Percentiles rank a stretch among this genome's conserved stretches.
Evolutionary conservation across 179 eudicot species (phyloP).

Genomic region (Sideroxylon spinosum): DNA sequence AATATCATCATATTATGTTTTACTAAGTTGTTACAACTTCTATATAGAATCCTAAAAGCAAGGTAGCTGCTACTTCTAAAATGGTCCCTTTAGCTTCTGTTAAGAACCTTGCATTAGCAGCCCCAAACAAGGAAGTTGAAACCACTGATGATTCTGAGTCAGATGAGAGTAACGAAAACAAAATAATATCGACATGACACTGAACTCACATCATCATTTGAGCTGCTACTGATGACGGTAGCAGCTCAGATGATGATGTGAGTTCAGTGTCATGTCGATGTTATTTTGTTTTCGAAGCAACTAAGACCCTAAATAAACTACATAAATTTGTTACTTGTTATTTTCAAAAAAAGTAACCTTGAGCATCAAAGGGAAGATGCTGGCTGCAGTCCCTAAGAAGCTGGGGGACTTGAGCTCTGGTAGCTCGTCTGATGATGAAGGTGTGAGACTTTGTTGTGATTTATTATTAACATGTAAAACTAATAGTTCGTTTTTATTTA

Average conservation of each 20-base stretch:
- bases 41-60: slow-evolving; percentile 18
- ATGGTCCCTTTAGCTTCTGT: slow-evolving; percentile 21
- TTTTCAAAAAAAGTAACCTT: too few relatives aligned
- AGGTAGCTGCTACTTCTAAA: slow-evolving; percentile 20
- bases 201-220: slow-evolving; percentile 26
- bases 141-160: slow-evolving; percentile 37
- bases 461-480: neutral
- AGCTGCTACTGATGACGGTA: slow-evolving; percentile 13
- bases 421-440: too few relatives aligned
- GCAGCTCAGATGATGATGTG: slow-evolving; percentile 27
- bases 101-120: slow-evolving; percentile 28
- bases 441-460: too few relatives aligned
- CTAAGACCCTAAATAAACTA: neutral
- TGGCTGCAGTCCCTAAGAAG: too few relatives aligned
- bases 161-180: slow-evolving; percentile 10
- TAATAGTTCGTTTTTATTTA: neutral
- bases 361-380: too few relatives aligned
- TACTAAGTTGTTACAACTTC: neutral
- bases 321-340: too few relatives aligned
- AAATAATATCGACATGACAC: neutral
- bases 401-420: too few relatives aligned
- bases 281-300: neutral
- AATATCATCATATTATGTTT: neutral
- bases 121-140: neutral
- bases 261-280: slow-evolving; percentile 3